Conservation (phyloP, 169 alveolate genomes). For the Eimeria falciformis region DNA sequence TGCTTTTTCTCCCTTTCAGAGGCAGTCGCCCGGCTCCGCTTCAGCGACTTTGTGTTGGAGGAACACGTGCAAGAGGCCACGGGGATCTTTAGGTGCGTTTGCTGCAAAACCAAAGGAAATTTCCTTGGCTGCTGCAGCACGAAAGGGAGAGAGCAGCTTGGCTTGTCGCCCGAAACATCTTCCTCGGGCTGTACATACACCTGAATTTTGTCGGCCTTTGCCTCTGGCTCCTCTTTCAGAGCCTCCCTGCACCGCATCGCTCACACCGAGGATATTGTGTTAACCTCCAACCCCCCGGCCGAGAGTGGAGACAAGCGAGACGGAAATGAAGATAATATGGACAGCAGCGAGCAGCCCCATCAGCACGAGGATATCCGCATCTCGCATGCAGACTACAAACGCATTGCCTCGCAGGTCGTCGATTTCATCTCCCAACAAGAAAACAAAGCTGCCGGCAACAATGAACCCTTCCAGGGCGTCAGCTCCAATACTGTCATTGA, state of each 20-base stretch:
- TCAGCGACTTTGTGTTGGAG: conserved; percentile 56
- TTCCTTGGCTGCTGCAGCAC: no score
- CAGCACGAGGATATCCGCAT: conserved; percentile 23
- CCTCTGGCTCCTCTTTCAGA: background rate
- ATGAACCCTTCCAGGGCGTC: conserved; percentile 24
- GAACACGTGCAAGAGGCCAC: conserved; percentile 71
- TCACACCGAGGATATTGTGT: conserved; percentile 39
- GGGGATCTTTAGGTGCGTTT: conserved; percentile 23
- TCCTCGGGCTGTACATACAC: background rate
- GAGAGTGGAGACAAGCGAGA: background rate
- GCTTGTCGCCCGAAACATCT: no score
- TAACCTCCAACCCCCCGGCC: conserved; percentile 1
- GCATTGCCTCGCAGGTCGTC: conserved; percentile 51
- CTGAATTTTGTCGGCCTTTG: background rate
- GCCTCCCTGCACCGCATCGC: conserved; percentile 72
- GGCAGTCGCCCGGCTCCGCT: conserved; percentile 74
- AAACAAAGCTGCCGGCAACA: background rate
- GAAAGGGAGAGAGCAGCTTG: no score
- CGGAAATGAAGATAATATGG: no score
- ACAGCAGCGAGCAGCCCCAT: no score
- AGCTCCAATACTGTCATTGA: conserved; percentile 34
- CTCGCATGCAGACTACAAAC: conserved; percentile 56
- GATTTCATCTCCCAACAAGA: conserved; percentile 41
- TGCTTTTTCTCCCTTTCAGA: conserved; percentile 43
- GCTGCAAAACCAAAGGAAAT: conserved; percentile 8